These are phyloP conservation scores for Umbelopsis sp. DNA, from an alignment of 192 early-diverging fungal species.

Conservation along the genomic window DNA sequence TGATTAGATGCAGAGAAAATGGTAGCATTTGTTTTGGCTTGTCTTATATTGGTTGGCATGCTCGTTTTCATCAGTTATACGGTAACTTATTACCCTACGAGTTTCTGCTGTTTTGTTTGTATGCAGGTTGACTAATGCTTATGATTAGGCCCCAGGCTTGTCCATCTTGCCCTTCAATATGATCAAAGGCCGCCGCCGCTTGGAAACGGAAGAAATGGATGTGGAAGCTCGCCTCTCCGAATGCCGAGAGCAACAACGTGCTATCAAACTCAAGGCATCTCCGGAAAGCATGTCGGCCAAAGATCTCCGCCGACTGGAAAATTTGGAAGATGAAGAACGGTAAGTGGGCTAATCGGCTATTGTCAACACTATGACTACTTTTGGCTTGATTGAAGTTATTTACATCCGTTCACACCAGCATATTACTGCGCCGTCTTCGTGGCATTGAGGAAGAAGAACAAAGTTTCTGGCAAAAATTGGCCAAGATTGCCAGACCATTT, in stretches of 20 bases:
- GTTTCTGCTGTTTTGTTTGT: slow-evolving; percentile 31
- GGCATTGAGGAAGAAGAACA: slow-evolving; percentile 32
- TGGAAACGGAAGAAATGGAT: slow-evolving; percentile 35
- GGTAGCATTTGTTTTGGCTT: slow-evolving; percentile 51
- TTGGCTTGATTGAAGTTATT: not conserved
- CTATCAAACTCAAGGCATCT: not conserved
- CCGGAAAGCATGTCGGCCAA: slow-evolving; percentile 17
- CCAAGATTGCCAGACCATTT: slow-evolving; percentile 31
- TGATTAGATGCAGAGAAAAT: slow-evolving; percentile 44
- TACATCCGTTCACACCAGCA: slow-evolving; percentile 13
- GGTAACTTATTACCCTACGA: slow-evolving; percentile 41
- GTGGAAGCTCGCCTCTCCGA: slow-evolving; percentile 20
- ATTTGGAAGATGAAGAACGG: slow-evolving; percentile 32
- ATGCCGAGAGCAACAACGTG: slow-evolving; percentile 30
- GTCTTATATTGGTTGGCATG: slow-evolving; percentile 54
- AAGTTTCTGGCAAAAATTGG: slow-evolving; percentile 25
- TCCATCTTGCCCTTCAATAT: slow-evolving; percentile 38
- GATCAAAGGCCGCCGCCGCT: slow-evolving; percentile 33
- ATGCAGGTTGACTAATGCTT: slow-evolving; percentile 26
- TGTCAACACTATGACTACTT: not conserved
- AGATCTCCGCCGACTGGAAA: slow-evolving; percentile 22
- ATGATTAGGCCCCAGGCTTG: slow-evolving; percentile 38
- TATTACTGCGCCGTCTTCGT: slow-evolving; percentile 29
- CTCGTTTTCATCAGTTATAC: slow-evolving; percentile 57
- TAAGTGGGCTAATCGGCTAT: not conserved